Evolutionary conservation across 768 basidiomycete genomes (phyloP), one percentile per base, ranked within the genome.

Genomic region (Auricularia sp.): DNA sequence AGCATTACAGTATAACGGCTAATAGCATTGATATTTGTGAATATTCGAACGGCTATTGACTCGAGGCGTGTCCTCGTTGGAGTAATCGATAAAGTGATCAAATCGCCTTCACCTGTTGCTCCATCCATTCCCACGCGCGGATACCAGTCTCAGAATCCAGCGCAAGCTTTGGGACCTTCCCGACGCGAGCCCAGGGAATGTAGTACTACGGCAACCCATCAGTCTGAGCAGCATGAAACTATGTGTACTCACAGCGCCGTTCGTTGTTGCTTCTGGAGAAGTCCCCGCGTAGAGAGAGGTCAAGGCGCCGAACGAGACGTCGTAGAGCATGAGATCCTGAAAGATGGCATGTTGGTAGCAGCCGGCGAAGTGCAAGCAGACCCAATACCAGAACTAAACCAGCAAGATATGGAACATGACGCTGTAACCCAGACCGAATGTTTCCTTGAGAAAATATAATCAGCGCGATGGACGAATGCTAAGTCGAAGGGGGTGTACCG

Each of bases 141-240:
- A 67, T 71, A 1, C 75, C 75, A 3, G 75, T 64, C 36, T 72
- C 66, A 23, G 73, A 71, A 67, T 82, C 78, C 53, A 72, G 70
- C 1, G 75, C 72, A 3, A 72, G 72, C 14, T 70, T 64, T 18
- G 67, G 71, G 0, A 75, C 65, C 2, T 36, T 60, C 1, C 79
- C 81, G 1, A 77, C 23, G 23, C 79, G 74, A n/a, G 78, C 81
- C 80, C 80, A 83, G 0, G 81, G 80, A 56, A 80, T 70, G 53
- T 82, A 74, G 65, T 77, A 83, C 78, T 82, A 58, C 43, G 43
- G 21, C 44, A 21, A 12, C 21, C 21, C 54, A n/a, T 11, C 21
- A 56, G 29, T 56, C 2, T 56, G 54, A 29, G 16, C 54, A 21
- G 54, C 12, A 10, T 2, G 61, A 14, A 44, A 61, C 6, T 23